phyloP scores from a whole-genome alignment of 345 rosid species.

The Turritis glabra region DNA sequence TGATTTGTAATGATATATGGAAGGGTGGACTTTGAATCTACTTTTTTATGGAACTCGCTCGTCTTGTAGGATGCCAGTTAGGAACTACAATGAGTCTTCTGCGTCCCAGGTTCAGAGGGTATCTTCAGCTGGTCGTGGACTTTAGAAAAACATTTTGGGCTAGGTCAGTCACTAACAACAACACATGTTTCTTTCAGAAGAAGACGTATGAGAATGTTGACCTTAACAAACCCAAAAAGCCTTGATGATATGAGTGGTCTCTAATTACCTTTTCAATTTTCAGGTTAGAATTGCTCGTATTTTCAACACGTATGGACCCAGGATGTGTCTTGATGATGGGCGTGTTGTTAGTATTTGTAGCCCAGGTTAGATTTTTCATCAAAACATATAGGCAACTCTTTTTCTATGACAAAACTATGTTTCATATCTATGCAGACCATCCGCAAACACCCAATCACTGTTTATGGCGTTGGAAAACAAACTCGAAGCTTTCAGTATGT shows the following conservation, averaged over 20 bases:
- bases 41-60: too few relatives aligned
- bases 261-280: conserved; percentile 12
- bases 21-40: too few relatives aligned
- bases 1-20: too few relatives aligned
- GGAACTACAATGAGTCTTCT: too few relatives aligned
- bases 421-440: conserved; percentile 50
- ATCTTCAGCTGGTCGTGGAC: too few relatives aligned
- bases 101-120: too few relatives aligned
- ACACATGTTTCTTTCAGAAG: too few relatives aligned
- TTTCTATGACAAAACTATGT: not conserved
- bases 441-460: conserved; percentile 91
- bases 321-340: conserved; percentile 99
- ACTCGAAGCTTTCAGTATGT: conserved; percentile 99
- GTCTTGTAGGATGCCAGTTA: too few relatives aligned
- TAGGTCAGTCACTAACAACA: too few relatives aligned
- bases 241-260: not conserved
- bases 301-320: conserved; percentile 96
- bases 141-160: too few relatives aligned
- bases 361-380: conserved; percentile 60
- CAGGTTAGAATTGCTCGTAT: conserved; percentile 99
- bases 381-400: not conserved
- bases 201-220: too few relatives aligned
- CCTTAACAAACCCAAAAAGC: too few relatives aligned
- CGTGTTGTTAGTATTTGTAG: conserved; percentile 99
- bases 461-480: conserved; percentile 98